A percentile compares a stretch with the other conserved stretches of the same genome.
Evolutionary conservation across 2,329 filamentous ascomycete genomes (phyloP).

Genomic region (Fusarium sp.): DNA sequence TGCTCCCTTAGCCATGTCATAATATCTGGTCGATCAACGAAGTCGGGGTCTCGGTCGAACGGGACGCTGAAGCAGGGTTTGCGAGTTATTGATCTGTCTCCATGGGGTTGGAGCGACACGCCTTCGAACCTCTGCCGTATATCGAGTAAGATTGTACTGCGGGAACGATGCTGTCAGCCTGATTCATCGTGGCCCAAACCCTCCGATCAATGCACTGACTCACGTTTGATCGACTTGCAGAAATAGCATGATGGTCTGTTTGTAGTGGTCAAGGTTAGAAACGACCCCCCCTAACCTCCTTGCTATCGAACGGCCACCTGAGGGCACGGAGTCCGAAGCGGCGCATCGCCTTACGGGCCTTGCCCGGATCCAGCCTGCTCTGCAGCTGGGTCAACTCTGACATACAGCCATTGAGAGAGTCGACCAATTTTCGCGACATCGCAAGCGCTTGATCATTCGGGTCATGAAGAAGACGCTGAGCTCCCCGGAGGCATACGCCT

Average conservation of each 20-base stretch:
- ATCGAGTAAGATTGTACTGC: constrained; percentile 8
- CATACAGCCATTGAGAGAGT: constrained; percentile 3
- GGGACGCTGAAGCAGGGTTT: constrained; percentile 32
- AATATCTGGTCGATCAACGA: constrained; percentile 46
- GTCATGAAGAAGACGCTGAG: not conserved
- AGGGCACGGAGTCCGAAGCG: constrained; percentile 9
- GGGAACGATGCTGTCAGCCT: too few relatives aligned
- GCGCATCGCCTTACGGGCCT: constrained; percentile 4
- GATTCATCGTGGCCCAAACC: too few relatives aligned
- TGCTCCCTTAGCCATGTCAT: constrained; percentile 37
- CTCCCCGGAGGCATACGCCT: not conserved
- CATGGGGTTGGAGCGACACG: constrained; percentile 15
- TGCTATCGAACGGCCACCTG: constrained; percentile 25
- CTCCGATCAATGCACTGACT: not conserved
- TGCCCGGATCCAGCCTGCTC: not conserved
- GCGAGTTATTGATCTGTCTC: too few relatives aligned
- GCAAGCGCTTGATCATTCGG: not conserved
- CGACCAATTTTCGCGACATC: constrained; percentile 9
- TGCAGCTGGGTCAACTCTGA: not conserved
- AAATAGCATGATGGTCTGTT: not conserved
- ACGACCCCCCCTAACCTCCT: constrained; percentile 16
- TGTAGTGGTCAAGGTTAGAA: constrained; percentile 3
- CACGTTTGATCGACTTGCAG: constrained; percentile 13
- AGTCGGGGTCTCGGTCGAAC: constrained; percentile 48
- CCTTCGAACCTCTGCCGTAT: constrained; percentile 1